Percentiles rank a stretch among this genome's conserved stretches.
Evolutionary conservation across 2,329 filamentous ascomycete species (phyloP).

Genomic region (Plenodomus lindquistii): DNA sequence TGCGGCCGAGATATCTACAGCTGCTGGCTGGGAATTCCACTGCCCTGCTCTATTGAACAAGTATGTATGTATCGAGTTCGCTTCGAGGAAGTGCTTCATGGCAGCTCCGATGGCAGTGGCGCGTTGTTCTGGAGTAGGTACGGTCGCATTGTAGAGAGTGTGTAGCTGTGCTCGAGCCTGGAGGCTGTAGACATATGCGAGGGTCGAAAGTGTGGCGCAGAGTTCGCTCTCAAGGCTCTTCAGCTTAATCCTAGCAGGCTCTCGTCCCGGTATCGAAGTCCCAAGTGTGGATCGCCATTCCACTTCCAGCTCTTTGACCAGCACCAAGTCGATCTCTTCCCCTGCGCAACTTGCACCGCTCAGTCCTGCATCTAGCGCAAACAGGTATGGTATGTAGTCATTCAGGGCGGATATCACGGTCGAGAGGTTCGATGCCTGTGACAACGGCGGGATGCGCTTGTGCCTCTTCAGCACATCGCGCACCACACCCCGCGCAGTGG

Average conservation of each 20-base stretch:
- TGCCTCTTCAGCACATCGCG: slow-evolving; percentile 84
- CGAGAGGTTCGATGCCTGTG: slow-evolving; percentile 71
- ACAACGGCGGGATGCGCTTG: slow-evolving; percentile 76
- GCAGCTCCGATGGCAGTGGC: slow-evolving; percentile 71
- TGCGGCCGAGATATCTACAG: slow-evolving; percentile 49
- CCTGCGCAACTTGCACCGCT: slow-evolving; percentile 57
- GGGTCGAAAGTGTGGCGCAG: slow-evolving; percentile 74
- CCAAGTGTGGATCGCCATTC: slow-evolving; percentile 84
- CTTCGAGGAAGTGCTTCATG: slow-evolving; percentile 76
- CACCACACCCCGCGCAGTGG: slow-evolving; percentile 81
- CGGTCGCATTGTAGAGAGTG: slow-evolving; percentile 68
- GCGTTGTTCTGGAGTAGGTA: slow-evolving; percentile 64
- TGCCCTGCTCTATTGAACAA: slow-evolving; percentile 61
- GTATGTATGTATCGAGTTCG: slow-evolving; percentile 77
- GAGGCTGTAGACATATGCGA: slow-evolving; percentile 74
- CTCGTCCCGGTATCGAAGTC: slow-evolving; percentile 60
- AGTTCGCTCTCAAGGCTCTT: slow-evolving; percentile 81
- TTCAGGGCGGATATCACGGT: slow-evolving; percentile 71
- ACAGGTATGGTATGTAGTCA: slow-evolving; percentile 80
- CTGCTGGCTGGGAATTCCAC: slow-evolving; percentile 38
- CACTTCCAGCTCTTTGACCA: slow-evolving; percentile 68
- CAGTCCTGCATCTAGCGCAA: slow-evolving; percentile 76
- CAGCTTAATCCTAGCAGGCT: slow-evolving; percentile 69
- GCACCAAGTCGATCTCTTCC: slow-evolving; percentile 69
- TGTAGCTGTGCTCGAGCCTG: slow-evolving; percentile 74